Evolutionary conservation across 176 grass and related monocot species (phyloP), one percentile per base, ranked within the genome.

Genomic region (Oropetium thomaeum): DNA sequence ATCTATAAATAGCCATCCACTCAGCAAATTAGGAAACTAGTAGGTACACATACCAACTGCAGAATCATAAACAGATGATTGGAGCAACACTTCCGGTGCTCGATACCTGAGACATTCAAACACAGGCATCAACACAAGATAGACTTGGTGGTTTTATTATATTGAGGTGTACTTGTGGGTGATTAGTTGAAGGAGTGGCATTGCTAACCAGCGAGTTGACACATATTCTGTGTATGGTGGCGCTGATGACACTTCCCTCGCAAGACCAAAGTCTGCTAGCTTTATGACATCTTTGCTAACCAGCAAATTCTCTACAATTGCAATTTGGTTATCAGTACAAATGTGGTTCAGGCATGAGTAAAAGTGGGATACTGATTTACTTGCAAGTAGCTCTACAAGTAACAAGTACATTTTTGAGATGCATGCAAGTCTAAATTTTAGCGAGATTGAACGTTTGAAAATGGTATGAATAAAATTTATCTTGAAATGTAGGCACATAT

Each of bases 181-280:
- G 12, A 34, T 30, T 72, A 49, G 19, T 16, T 77, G 39, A 14
- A 16, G 10, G 19, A 30, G 19, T 16, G 13, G 10, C 12, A n/a
- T 38, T 35, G 8, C 64, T 33, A 76, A 96, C 96, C 96, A 99
- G 45, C 96, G 91, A 62, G 96, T 99, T 64, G 96, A 99, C 48
- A 99, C 96, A 81, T 99, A 99, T 92, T 99, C 96, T 57, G 96
- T 99, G 73, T 88, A 99, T 58, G 96, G 96, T 74, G 96, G 87
- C 41, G 71, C 69, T 65, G 92, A 95, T 73, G 82, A 87, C 79
- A 96, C 80, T 88, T 99, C 96, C 58, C 92, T 90, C 61, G 92
- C 92, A 74, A 99, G 86, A 38, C 96, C 96, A 87, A 99, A 99
- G 77, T 99, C 96, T 47, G 92, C 92, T 74, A 99, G 90, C 80